Conservation (phyloP, 139 green algal species). For the Auxenochlorella pyrenoidosa region DNA sequence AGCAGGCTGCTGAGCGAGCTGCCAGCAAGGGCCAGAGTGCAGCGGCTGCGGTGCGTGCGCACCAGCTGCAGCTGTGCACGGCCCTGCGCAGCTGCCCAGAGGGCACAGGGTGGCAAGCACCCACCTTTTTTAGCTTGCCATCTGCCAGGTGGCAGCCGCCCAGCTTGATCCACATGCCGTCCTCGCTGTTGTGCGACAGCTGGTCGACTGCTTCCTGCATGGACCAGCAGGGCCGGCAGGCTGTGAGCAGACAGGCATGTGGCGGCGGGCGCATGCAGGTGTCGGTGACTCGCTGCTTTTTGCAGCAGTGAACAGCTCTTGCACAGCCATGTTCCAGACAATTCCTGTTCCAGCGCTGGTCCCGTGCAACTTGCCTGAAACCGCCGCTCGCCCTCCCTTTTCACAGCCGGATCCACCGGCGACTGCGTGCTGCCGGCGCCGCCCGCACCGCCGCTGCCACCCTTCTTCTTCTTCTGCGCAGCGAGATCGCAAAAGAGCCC, state of each 20-base stretch:
- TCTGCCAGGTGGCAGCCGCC: slow-evolving; percentile 27
- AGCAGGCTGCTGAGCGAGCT: too few relatives aligned
- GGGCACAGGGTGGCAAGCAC: background rate
- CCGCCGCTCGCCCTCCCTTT: slow-evolving; percentile 12
- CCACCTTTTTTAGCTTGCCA: slow-evolving; percentile 33
- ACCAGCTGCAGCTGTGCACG: too few relatives aligned
- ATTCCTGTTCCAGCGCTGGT: background rate
- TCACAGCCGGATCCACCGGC: background rate
- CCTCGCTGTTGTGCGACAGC: slow-evolving; percentile 37
- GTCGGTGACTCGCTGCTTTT: too few relatives aligned
- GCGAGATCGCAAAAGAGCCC: background rate
- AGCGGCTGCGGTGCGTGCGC: too few relatives aligned
- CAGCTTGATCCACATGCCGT: slow-evolving; percentile 42
- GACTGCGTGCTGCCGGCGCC: background rate
- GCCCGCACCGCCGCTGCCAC: background rate
- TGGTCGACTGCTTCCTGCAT: slow-evolving; percentile 16
- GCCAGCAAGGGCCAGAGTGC: too few relatives aligned
- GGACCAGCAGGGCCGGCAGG: background rate
- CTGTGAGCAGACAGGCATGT: background rate
- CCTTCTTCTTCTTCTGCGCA: slow-evolving; percentile 26
- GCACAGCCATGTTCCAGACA: background rate
- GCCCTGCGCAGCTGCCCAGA: too few relatives aligned
- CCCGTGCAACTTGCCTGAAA: background rate
- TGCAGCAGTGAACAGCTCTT: background rate
- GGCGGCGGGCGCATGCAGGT: too few relatives aligned